phyloP scores from a whole-genome alignment of 148 eudicot genomes.

The Rhododendron griersonianum region DNA sequence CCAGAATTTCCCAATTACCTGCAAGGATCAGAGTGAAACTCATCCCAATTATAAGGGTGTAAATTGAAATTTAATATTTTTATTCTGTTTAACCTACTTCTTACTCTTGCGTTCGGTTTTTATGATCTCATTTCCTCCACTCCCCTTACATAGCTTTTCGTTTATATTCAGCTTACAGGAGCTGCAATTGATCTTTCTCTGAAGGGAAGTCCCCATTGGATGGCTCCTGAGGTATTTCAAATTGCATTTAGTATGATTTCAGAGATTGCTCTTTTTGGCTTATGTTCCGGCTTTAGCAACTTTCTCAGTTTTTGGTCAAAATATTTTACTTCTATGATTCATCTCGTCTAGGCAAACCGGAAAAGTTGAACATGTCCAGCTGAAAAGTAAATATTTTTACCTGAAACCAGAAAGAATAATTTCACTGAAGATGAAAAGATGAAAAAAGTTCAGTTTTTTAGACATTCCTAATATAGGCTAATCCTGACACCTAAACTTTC shows the following conservation, averaged over 20 bases:
- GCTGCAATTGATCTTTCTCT: conserved; percentile 61
- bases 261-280: background rate
- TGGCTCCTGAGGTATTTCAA: conserved; percentile 89
- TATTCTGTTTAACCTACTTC: background rate
- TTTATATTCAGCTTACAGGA: conserved; percentile 53
- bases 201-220: conserved; percentile 95
- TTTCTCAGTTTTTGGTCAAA: background rate
- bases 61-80: background rate
- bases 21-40: background rate
- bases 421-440: background rate
- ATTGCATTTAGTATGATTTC: background rate
- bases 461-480: background rate
- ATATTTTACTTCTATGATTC: background rate
- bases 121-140: background rate
- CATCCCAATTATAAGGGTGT: background rate
- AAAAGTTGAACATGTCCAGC: background rate
- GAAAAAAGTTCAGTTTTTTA: background rate
- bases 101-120: background rate
- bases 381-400: background rate
- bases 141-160: conserved; percentile 9
- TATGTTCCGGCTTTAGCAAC: background rate
- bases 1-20: background rate
- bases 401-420: background rate
- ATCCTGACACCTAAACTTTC: conserved; percentile 8
- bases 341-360: background rate